phyloP scores from a whole-genome alignment of 306 rosid genomes.

The Cucurbita argyrosperma region DNA sequence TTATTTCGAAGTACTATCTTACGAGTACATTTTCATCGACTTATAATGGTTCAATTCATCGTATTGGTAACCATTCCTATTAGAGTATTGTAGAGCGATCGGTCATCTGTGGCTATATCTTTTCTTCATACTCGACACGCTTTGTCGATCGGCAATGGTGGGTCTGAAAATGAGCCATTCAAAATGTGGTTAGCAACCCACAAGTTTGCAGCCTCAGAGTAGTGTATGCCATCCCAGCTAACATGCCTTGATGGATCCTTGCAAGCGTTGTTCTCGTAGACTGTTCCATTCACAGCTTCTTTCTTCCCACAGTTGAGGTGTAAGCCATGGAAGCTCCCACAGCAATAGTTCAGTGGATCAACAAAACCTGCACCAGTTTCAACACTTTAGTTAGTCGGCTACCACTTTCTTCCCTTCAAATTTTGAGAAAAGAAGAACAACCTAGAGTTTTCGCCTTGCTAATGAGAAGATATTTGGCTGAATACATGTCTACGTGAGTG shows the following conservation, averaged over 20 bases:
- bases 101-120: neutral
- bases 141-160: conserved; percentile 41
- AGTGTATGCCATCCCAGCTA: conserved; percentile 89
- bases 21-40: too few relatives aligned
- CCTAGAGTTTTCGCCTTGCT: conserved; percentile 47
- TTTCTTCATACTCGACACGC: conserved; percentile 29
- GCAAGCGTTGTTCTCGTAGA: conserved; percentile 59
- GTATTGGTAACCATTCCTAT: too few relatives aligned
- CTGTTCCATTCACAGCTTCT: conserved; percentile 49
- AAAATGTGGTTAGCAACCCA: conserved; percentile 44
- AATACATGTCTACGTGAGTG: conserved; percentile 57
- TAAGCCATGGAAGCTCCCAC: conserved; percentile 60
- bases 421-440: conserved; percentile 2
- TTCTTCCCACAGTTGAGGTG: conserved; percentile 52
- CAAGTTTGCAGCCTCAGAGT: conserved; percentile 67
- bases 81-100: neutral
- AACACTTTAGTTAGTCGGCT: neutral
- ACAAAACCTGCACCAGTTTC: conserved; percentile 44
- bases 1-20: too few relatives aligned
- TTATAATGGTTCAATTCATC: too few relatives aligned
- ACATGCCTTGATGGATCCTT: conserved; percentile 47
- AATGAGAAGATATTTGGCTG: conserved; percentile 53
- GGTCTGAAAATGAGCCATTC: conserved; percentile 47
- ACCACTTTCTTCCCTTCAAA: neutral
- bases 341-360: conserved; percentile 59